Evolutionary conservation across 1,139 yeast species (phyloP).

Genomic region (Candida albicans): DNA sequence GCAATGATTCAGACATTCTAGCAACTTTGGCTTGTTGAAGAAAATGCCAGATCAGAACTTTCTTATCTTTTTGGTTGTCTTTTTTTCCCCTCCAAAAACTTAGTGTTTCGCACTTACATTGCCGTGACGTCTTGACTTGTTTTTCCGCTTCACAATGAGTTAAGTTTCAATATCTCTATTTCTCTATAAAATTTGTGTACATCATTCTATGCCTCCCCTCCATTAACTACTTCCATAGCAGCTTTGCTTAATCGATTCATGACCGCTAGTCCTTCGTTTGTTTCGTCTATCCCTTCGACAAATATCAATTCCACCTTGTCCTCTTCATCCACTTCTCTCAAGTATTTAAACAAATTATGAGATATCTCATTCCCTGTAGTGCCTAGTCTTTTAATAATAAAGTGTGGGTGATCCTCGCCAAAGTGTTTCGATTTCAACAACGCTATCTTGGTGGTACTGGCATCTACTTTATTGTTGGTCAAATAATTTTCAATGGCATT

Average conservation of each 20-base stretch:
- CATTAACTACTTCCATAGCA: conserved; percentile 53
- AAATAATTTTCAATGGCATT: conserved; percentile 30
- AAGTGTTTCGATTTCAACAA: conserved; percentile 45
- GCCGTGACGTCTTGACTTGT: too few species aligned
- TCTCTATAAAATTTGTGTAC: not conserved
- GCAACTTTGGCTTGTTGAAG: too few species aligned
- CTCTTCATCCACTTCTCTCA: conserved; percentile 71
- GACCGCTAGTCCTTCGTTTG: conserved; percentile 84
- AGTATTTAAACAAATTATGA: conserved; percentile 64
- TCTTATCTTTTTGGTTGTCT: too few species aligned
- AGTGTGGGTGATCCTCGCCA: conserved; percentile 17
- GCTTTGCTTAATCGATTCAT: conserved; percentile 92
- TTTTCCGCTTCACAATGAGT: too few species aligned
- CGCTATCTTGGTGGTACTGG: conserved; percentile 37
- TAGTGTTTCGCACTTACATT: too few species aligned
- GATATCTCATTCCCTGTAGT: conserved; percentile 62
- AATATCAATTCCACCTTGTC: conserved; percentile 59
- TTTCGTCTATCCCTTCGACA: conserved; percentile 71
- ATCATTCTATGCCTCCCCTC: conserved; percentile 4
- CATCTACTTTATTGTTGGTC: conserved; percentile 15
- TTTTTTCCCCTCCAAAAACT: too few species aligned
- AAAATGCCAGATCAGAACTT: too few species aligned
- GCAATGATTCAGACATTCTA: too few species aligned
- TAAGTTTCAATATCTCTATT: too few species aligned
- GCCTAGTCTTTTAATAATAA: conserved; percentile 54